A percentile compares a stretch with the other conserved stretches of the same genome.
phyloP scores from a whole-genome alignment of 768 basidiomycete genomes.

The Leucocoprinus leucothites region DNA sequence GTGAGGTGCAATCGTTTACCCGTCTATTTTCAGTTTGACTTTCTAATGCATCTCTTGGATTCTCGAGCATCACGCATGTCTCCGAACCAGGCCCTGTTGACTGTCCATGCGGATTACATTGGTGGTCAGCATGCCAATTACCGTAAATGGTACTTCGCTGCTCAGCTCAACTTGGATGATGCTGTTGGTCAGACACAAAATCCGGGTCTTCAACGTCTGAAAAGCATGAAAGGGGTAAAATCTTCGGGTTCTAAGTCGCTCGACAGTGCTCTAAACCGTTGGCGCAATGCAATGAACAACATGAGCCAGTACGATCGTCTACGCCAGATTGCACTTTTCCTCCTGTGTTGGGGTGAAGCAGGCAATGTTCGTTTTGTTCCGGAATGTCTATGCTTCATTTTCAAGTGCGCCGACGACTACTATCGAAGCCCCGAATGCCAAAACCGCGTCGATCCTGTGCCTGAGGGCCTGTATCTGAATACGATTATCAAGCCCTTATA shows the following conservation, averaged over 20 bases:
- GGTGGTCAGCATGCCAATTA: slow-evolving; percentile 99
- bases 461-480: slow-evolving; percentile 91
- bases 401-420: slow-evolving; percentile 99
- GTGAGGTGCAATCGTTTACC: slow-evolving; percentile 8
- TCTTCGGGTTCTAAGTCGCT: slow-evolving; percentile 70
- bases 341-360: slow-evolving; percentile 98
- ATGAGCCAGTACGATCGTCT: slow-evolving; percentile 99
- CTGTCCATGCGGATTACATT: slow-evolving; percentile 98
- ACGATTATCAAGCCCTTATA: slow-evolving; percentile 94
- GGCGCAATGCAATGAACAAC: slow-evolving; percentile 98
- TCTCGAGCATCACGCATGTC: slow-evolving; percentile 98
- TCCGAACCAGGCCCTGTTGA: slow-evolving; percentile 92
- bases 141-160: slow-evolving; percentile 99
- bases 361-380: slow-evolving; percentile 97
- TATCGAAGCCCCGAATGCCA: slow-evolving; percentile 98
- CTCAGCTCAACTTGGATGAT: slow-evolving; percentile 98
- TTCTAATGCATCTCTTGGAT: slow-evolving; percentile 96
- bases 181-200: slow-evolving; percentile 95
- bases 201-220: slow-evolving; percentile 86
- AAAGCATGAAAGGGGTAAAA: slow-evolving; percentile 67
- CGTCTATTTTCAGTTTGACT: slow-evolving; percentile 70
- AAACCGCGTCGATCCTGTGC: slow-evolving; percentile 87
- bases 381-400: slow-evolving; percentile 97
- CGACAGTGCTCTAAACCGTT: slow-evolving; percentile 89
- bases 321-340: slow-evolving; percentile 92